These are phyloP conservation scores for Canavalia ensiformis DNA, from an alignment of 306 rosid species.

Conservation along the genomic window DNA sequence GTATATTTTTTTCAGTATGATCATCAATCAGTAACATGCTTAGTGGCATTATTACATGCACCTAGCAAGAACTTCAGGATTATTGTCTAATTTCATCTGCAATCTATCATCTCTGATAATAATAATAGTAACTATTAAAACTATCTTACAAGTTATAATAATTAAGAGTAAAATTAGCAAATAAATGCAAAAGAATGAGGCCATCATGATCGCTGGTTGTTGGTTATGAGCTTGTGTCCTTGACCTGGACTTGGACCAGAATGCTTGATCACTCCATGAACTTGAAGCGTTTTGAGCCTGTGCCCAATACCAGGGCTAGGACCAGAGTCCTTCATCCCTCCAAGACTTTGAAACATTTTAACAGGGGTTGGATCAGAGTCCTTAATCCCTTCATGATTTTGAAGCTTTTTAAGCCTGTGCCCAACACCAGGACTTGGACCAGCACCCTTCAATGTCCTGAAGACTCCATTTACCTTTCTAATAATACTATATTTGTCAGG, in stretches of 20 bases:
- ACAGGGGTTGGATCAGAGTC: conserved; percentile 58
- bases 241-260: conserved; percentile 68
- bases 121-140: neutral
- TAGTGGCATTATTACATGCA: conserved; percentile 6
- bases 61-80: neutral
- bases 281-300: neutral
- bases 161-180: neutral
- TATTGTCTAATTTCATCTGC: conserved; percentile 10
- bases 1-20: conserved; percentile 9
- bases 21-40: neutral
- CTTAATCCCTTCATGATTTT: conserved; percentile 5
- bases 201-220: neutral
- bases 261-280: neutral
- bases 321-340: conserved; percentile 52
- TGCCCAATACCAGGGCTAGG: conserved; percentile 64
- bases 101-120: neutral
- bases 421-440: conserved; percentile 50
- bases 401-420: conserved; percentile 35
- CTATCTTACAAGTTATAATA: conserved; percentile 25
- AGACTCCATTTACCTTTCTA: conserved; percentile 39
- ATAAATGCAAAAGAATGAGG: conserved; percentile 12
- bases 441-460: conserved; percentile 39
- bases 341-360: conserved; percentile 5
- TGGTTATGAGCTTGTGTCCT: conserved; percentile 41
- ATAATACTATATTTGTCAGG: neutral